Evolutionary conservation across 208 protist species (phyloP).

Genomic region (Herpetomonas tarakana): DNA sequence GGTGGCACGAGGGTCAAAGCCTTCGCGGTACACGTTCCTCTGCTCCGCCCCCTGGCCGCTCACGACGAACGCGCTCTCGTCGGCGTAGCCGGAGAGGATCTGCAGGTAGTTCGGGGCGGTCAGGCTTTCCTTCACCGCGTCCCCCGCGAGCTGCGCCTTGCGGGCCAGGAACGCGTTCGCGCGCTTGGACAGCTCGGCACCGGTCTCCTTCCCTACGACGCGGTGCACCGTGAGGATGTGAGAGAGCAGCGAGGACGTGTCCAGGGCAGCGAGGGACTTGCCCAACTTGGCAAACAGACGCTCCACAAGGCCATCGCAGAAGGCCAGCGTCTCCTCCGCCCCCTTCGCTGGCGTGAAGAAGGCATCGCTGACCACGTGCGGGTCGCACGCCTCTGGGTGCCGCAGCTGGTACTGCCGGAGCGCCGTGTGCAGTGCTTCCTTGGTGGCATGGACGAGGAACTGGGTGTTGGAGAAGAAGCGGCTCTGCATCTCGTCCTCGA

Average conservation of each 20-base stretch:
- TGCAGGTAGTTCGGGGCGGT: conserved; percentile 75
- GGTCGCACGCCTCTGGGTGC: conserved; percentile 30
- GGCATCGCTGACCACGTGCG: conserved; percentile 1
- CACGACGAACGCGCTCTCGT: conserved; percentile 67
- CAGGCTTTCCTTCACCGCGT: conserved; percentile 47
- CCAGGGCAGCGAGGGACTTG: conserved; percentile 27
- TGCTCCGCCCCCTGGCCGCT: conserved; percentile 28
- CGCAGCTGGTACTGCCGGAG: conserved; percentile 29
- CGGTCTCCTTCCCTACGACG: conserved; percentile 60
- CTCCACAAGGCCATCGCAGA: conserved; percentile 57
- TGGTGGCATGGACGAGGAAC: conserved; percentile 70
- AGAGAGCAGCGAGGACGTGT: conserved; percentile 63
- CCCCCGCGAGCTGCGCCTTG: conserved; percentile 21
- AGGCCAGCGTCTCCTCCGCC: conserved; percentile 38
- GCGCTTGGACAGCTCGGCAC: conserved; percentile 31
- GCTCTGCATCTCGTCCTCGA: conserved; percentile 77
- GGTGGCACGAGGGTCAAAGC: conserved; percentile 49
- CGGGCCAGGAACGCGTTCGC: conserved; percentile 59
- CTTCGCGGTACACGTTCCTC: conserved; percentile 37
- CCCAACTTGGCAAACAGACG: conserved; percentile 39
- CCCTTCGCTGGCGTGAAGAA: conserved; percentile 13
- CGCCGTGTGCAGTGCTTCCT: conserved; percentile 47
- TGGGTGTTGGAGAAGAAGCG: conserved; percentile 85
- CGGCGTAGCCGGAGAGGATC: conserved; percentile 66
- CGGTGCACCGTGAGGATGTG: conserved; percentile 55